Evolutionary conservation across 176 grass and related monocot species (phyloP), one percentile per base, ranked within the genome.

Genomic region (Eleusine indica): DNA sequence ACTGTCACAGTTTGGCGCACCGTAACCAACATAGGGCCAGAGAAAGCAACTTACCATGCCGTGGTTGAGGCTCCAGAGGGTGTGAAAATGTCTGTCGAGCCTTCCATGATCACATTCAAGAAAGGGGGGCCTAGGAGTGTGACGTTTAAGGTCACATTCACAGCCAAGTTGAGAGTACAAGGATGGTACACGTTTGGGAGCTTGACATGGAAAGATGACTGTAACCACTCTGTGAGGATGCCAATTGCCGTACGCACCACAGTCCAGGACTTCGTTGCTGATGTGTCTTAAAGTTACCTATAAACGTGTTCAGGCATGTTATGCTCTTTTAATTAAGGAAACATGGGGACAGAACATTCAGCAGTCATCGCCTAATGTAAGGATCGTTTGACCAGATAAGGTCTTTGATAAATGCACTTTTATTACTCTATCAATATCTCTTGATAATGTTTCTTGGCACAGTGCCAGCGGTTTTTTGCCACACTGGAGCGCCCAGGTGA

Each of bases 171-270:
- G 3, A 86, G 14, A 46, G 30, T 89, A 5, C 81, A 87, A 1
- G 65, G 81, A 7, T 74, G 35, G 1, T 84, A 81, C 19, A 71
- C 64, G 0, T 91, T 92, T 0, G 86, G 90, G 4, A 89, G 86
- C 75, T 42, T 92, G 17, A 80, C 83, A 9, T 92, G 86, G 90
- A 10, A 21, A 0, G 86, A 66, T 51, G 68, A 4, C 18, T 3
- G 5, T 0, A 30, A 1, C 0, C 86, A 88, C 35, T 61, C 14
- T 0, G 79, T 88, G 17, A 86, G 86, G 19, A 88, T 92, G 19
- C 90, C 79, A 0, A 4, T 89, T 0, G 80, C 47, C 0, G 75
- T 84, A 14, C 70, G 80, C 1, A 76, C 68, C 0, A 41, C 89
- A 4, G 81, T 87, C 19, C 10, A 81, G n/a, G 84, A 92, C 28